These are phyloP conservation scores for Lolium rigidum DNA, from an alignment of 176 grass and related monocot genomes.

Conservation along the genomic window DNA sequence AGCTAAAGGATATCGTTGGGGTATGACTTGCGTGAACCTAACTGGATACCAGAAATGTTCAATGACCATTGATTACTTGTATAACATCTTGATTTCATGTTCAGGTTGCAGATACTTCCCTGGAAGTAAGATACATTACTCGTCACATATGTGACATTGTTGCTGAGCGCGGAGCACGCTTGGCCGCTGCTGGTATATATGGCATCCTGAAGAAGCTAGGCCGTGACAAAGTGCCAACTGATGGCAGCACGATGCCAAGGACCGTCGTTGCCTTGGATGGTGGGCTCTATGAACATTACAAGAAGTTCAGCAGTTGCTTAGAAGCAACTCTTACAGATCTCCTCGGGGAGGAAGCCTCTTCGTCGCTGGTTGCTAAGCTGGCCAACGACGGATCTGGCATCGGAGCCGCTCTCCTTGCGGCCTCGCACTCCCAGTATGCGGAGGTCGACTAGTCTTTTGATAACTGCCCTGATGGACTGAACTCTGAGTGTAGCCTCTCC, in stretches of 20 bases:
- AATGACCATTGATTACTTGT: slow-evolving; percentile 28
- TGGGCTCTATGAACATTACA: slow-evolving; percentile 90
- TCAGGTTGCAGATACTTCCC: slow-evolving; percentile 68
- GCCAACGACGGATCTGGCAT: slow-evolving; percentile 88
- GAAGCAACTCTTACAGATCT: slow-evolving; percentile 75
- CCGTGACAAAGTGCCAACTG: slow-evolving; percentile 50
- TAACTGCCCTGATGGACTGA: neutral
- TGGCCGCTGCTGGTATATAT: slow-evolving; percentile 82
- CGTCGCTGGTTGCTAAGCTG: slow-evolving; percentile 67
- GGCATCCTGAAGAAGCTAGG: slow-evolving; percentile 84
- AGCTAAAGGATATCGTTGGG: slow-evolving; percentile 90
- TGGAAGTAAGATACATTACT: slow-evolving; percentile 84
- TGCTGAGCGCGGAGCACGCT: slow-evolving; percentile 74
- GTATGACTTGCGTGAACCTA: slow-evolving; percentile 46
- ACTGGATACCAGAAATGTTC: neutral
- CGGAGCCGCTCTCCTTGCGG: slow-evolving; percentile 76
- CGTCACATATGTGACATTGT: slow-evolving; percentile 84
- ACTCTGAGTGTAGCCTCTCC: slow-evolving; percentile 40
- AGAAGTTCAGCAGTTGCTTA: slow-evolving; percentile 75
- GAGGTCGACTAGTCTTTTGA: slow-evolving; percentile 53
- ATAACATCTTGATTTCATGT: slow-evolving; percentile 36
- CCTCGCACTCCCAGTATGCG: slow-evolving; percentile 80
- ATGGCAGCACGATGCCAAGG: slow-evolving; percentile 43
- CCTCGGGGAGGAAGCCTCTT: slow-evolving; percentile 68
- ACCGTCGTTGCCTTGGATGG: slow-evolving; percentile 83